These are phyloP conservation scores for Aureobasidium sp. DNA, from an alignment of 2,329 filamentous ascomycete species.

Conservation along the genomic window DNA sequence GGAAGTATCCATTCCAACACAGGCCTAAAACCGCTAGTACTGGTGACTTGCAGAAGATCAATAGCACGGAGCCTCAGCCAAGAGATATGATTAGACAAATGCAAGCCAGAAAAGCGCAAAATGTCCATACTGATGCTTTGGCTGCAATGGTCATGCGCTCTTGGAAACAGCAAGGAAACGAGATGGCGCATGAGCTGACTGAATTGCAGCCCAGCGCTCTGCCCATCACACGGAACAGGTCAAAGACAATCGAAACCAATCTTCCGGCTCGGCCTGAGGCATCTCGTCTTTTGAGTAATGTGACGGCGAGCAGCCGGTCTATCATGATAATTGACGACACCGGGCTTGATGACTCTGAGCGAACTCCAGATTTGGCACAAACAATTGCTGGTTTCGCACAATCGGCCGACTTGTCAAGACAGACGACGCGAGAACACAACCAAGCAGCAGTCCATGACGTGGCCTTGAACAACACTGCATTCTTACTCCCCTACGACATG, in stretches of 20 bases:
- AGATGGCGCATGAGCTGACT: neutral
- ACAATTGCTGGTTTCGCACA: neutral
- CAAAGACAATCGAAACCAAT: constrained; percentile 7
- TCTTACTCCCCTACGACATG: constrained; percentile 1
- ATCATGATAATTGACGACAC: constrained; percentile 78
- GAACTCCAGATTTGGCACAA: constrained; percentile 7
- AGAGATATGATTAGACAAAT: constrained; percentile 19
- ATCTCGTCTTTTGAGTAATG: constrained; percentile 39
- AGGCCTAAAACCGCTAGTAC: constrained; percentile 22
- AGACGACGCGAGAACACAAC: constrained; percentile 2
- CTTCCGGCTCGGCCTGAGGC: neutral
- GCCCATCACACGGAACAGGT: neutral
- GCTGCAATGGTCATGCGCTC: constrained; percentile 15
- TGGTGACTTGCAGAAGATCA: constrained; percentile 23
- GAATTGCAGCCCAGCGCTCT: neutral
- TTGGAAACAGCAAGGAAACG: constrained; percentile 9
- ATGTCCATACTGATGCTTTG: constrained; percentile 13
- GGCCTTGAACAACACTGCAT: constrained; percentile 11
- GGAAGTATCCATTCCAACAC: constrained; percentile 15
- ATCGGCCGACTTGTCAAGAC: neutral
- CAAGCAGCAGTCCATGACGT: neutral
- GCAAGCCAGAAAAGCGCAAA: constrained; percentile 3
- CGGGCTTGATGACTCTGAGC: constrained; percentile 36
- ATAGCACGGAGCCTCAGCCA: constrained; percentile 19
- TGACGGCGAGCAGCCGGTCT: constrained; percentile 79